Conservation (phyloP, 169 alveolate species). For the Babesia caballi region DNA sequence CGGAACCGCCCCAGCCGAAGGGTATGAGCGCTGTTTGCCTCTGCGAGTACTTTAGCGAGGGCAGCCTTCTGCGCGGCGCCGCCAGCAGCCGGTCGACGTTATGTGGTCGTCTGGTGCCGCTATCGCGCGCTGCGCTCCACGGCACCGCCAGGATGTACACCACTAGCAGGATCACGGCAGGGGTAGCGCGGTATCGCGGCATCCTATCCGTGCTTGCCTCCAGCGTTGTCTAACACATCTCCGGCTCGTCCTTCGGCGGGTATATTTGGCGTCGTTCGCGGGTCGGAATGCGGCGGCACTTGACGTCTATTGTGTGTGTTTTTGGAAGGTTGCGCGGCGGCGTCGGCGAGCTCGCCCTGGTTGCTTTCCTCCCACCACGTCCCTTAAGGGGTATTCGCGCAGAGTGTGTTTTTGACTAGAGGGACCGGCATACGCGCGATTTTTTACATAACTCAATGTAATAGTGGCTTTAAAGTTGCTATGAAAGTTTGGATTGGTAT, state of each 20-base stretch:
- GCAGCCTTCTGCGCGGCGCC: background rate
- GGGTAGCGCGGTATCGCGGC: constrained; percentile 14
- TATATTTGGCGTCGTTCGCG: background rate
- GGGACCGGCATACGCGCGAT: too few relatives aligned
- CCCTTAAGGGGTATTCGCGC: too few relatives aligned
- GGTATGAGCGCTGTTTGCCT: constrained; percentile 46
- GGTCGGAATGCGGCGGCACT: too few relatives aligned
- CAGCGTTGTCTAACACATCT: too few relatives aligned
- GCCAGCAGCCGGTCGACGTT: background rate
- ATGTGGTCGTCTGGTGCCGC: background rate
- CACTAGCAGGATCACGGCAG: background rate
- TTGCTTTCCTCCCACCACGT: background rate
- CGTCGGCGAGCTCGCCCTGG: background rate
- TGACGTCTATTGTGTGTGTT: too few relatives aligned
- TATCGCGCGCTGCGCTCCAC: background rate
- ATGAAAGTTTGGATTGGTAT: too few relatives aligned
- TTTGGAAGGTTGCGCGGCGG: background rate
- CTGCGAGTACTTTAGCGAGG: background rate
- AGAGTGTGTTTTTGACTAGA: too few relatives aligned
- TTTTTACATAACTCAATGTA: too few relatives aligned
- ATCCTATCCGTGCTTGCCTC: constrained; percentile 9
- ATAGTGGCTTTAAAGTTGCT: too few relatives aligned
- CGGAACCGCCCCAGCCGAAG: constrained; percentile 39
- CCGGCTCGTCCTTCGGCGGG: background rate
- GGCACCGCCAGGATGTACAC: background rate